Percentiles rank a stretch among this genome's conserved stretches.
Evolutionary conservation across 768 basidiomycete genomes (phyloP).

Genomic region (Tricholoma terreum): DNA sequence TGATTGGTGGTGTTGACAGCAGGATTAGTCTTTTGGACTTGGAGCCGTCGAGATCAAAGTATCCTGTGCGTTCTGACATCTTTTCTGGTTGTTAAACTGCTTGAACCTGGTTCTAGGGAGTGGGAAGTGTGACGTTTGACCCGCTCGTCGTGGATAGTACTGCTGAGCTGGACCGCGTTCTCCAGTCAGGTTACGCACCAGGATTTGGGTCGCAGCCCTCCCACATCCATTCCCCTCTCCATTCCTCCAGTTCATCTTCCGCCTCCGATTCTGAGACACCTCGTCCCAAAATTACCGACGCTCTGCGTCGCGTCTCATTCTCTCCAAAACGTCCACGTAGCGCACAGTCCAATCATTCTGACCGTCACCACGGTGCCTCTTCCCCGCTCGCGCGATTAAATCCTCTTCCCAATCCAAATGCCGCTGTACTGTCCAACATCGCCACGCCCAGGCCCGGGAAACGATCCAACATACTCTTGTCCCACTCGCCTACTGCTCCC

Average conservation of each 20-base stretch:
- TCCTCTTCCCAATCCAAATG: slow-evolving; percentile 6
- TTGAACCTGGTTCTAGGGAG: slow-evolving; percentile 21
- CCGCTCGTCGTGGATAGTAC: slow-evolving; percentile 62
- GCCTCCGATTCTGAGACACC: slow-evolving; percentile 50
- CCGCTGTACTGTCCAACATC: slow-evolving; percentile 5
- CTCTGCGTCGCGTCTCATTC: slow-evolving; percentile 66
- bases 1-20: slow-evolving; percentile 60
- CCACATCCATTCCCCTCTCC: slow-evolving; percentile 45
- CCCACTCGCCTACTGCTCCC: slow-evolving; percentile 20
- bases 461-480: slow-evolving; percentile 25
- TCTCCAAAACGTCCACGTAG: slow-evolving; percentile 74
- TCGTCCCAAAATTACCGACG: slow-evolving; percentile 67
- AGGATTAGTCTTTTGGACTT: slow-evolving; percentile 56
- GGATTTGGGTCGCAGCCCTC: slow-evolving; percentile 20
- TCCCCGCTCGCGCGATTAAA: slow-evolving; percentile 23
- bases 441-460: slow-evolving; percentile 34
- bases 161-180: slow-evolving; percentile 57
- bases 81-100: slow-evolving; percentile 2
- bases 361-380: slow-evolving; percentile 4
- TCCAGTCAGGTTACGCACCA: slow-evolving; percentile 51
- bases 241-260: slow-evolving; percentile 46
- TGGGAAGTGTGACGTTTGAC: slow-evolving; percentile 42
- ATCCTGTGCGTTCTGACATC: slow-evolving; percentile 35
- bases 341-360: slow-evolving; percentile 24
- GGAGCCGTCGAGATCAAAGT: slow-evolving; percentile 50